Evolutionary conservation across 805 yeast species (phyloP).

Genomic region (Lipomyces oligophaga): DNA sequence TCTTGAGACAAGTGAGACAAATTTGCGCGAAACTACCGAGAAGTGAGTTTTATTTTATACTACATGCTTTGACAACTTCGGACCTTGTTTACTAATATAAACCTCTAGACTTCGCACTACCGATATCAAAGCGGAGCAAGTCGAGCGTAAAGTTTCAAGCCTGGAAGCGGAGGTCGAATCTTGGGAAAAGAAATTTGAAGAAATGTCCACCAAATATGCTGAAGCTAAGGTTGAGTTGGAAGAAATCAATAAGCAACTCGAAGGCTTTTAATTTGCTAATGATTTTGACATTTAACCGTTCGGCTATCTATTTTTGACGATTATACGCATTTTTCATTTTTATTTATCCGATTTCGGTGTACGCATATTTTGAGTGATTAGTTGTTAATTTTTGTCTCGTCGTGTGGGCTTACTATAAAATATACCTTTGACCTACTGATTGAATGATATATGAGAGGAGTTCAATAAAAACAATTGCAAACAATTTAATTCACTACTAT

Average conservation of each 20-base stretch:
- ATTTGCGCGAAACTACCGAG: constrained; percentile 87
- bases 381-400: too few species aligned
- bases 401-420: too few species aligned
- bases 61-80: background rate
- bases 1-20: constrained; percentile 83
- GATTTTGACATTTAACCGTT: background rate
- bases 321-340: too few species aligned
- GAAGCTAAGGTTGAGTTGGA: constrained; percentile 91
- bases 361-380: too few species aligned
- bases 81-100: background rate
- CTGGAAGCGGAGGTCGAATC: constrained; percentile 89
- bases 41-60: constrained; percentile 40
- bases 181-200: constrained; percentile 87
- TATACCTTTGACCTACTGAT: too few species aligned
- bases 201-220: constrained; percentile 72
- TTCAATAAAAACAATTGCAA: too few species aligned
- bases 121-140: constrained; percentile 92
- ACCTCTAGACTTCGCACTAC: constrained; percentile 67
- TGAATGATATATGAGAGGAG: too few species aligned
- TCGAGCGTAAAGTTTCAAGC: constrained; percentile 89
- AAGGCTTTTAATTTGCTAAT: constrained; percentile 44
- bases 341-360: too few species aligned
- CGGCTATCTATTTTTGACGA: background rate
- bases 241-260: constrained; percentile 94
- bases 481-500: too few species aligned